Evolutionary conservation across 1,139 yeast species (phyloP), one percentile per base, ranked within the genome.

Genomic region (Magnusiomyces paraingens): DNA sequence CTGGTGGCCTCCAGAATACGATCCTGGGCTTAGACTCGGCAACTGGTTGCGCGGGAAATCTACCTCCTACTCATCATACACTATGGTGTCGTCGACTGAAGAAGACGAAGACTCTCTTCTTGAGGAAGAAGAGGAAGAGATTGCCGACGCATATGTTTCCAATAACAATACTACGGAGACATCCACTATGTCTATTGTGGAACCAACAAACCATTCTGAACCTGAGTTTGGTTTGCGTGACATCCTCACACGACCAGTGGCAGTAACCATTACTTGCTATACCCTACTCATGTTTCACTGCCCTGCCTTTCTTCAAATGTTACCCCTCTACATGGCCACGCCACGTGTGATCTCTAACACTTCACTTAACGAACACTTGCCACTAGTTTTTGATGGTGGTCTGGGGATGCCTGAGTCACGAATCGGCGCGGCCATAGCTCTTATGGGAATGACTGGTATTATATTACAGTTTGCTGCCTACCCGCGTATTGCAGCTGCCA

Each of bases 291-390:
- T 80, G 53, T 69, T 81, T 56, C 86, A 81, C 61, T 66, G 73
- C 21, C 73, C 82, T 10, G 74, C 81, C 3, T 81, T 75, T 65
- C 72, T 73, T 55, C 86, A 83, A 63, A 78, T 83, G 57, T 68
- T 81, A 43, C 86, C 87, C 3, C 77, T 83, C 4, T 79, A 80
- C 54, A 66, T 82, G 44, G 83, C 87, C 0, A 74, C 82, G 8
- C 74, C 78, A 26, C 70, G 77, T 47, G 68, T 65, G 55, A 69
- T 67, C 1, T 4, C 4, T 5, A 20, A 36, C 26, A 45, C 22
- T 18, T n/a, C 38, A 14, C 15, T 29, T 2, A 47, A 50, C 14
- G 50, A 47, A 55, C 51, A 62, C 80, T 80, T 0, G 43, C 50
- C 29, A 4, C 44, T 52, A 14, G 62, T 62, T 32, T 71, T 79